Conservation (phyloP, 2,329 filamentous ascomycete species). For the Trichophyton verrucosum region DNA sequence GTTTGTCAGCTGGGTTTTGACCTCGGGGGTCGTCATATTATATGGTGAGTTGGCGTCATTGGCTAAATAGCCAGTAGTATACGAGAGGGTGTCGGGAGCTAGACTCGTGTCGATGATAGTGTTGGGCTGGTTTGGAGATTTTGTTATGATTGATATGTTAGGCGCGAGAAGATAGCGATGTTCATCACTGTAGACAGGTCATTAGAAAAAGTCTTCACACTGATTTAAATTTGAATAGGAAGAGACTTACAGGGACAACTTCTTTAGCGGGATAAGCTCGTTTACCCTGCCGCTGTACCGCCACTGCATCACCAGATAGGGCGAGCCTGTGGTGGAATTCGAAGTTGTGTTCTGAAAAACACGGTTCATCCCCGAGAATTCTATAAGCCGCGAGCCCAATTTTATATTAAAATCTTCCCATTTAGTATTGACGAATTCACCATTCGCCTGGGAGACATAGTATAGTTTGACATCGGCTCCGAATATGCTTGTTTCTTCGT, state of each 20-base stretch:
- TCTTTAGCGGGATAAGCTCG: slow-evolving; percentile 17
- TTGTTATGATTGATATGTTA: slow-evolving; percentile 22
- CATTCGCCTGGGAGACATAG: slow-evolving; percentile 49
- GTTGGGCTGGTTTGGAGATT: slow-evolving; percentile 11
- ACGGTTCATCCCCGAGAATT: slow-evolving; percentile 14
- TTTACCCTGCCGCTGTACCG: slow-evolving; percentile 23
- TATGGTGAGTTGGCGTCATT: slow-evolving; percentile 15
- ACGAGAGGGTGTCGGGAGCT: slow-evolving; percentile 25
- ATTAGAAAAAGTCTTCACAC: not conserved
- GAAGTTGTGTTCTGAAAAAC: slow-evolving; percentile 7
- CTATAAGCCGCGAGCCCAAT: slow-evolving; percentile 18
- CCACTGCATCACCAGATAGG: slow-evolving; percentile 21
- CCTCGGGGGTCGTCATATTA: slow-evolving; percentile 18
- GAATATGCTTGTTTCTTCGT: slow-evolving; percentile 54
- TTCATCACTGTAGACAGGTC: slow-evolving; percentile 14
- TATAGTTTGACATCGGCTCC: slow-evolving; percentile 66
- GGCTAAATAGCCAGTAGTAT: slow-evolving; percentile 24
- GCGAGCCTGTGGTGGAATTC: not conserved
- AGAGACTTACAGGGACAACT: slow-evolving; percentile 19
- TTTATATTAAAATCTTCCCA: slow-evolving; percentile 20
- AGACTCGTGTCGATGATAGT: slow-evolving; percentile 18
- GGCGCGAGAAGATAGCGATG: slow-evolving; percentile 25
- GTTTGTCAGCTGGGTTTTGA: slow-evolving; percentile 15
- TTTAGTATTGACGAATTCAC: slow-evolving; percentile 34
- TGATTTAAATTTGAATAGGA: not conserved